phyloP scores from a whole-genome alignment of 2,329 filamentous ascomycete genomes.

The Xenosphaeropsis pyriputrescens region DNA sequence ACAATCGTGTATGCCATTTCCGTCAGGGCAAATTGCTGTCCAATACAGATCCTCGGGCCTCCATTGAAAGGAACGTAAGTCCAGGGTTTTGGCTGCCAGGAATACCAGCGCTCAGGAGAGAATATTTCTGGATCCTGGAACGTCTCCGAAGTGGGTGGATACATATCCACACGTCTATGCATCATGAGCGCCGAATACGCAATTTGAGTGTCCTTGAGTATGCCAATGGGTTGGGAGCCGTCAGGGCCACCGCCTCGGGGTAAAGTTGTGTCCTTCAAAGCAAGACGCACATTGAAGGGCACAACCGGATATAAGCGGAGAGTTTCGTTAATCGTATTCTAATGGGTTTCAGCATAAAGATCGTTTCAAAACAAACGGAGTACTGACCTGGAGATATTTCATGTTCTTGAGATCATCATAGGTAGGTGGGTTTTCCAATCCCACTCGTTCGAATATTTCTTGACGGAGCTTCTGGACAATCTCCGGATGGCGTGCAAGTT shows the following conservation, averaged over 20 bases:
- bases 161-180: constrained; percentile 54
- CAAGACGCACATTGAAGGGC: constrained; percentile 63
- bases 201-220: constrained; percentile 51
- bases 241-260: constrained; percentile 56
- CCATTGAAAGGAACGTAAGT: constrained; percentile 66
- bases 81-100: constrained; percentile 51
- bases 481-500: constrained; percentile 58
- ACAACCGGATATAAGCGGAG: constrained; percentile 66
- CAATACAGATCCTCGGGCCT: constrained; percentile 60
- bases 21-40: constrained; percentile 69
- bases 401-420: constrained; percentile 77
- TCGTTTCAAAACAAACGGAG: no score
- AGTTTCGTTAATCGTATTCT: constrained; percentile 60
- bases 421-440: constrained; percentile 44
- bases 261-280: constrained; percentile 59
- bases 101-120: constrained; percentile 52
- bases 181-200: constrained; percentile 55
- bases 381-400: constrained; percentile 50
- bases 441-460: constrained; percentile 58
- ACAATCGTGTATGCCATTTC: constrained; percentile 63
- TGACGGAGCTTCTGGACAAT: constrained; percentile 52
- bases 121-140: constrained; percentile 35
- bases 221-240: constrained; percentile 42
- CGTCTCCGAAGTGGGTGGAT: constrained; percentile 31
- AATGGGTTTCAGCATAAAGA: not conserved